phyloP scores from a whole-genome alignment of 2,329 filamentous ascomycete species.

The Ophiostoma sp. region DNA sequence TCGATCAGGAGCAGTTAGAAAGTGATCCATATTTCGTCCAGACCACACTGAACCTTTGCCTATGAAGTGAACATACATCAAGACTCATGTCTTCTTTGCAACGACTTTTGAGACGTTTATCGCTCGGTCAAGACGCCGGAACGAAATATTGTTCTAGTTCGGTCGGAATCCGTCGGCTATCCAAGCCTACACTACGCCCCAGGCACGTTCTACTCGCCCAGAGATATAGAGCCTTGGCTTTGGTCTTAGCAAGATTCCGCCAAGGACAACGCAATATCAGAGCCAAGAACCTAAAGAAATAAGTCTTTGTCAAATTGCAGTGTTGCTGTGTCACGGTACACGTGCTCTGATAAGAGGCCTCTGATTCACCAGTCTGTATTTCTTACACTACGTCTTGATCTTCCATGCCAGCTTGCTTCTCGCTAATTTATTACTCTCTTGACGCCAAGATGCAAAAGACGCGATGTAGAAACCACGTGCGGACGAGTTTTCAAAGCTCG shows the following conservation, averaged over 20 bases:
- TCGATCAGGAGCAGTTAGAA: not conserved
- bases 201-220: constrained; percentile 13
- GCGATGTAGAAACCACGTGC: constrained; percentile 2
- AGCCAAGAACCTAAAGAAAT: not conserved
- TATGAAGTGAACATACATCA: not conserved
- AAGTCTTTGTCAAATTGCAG: not conserved
- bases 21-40: not conserved
- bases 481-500: not conserved
- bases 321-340: not conserved
- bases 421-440: not conserved
- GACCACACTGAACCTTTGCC: not conserved
- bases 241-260: not conserved
- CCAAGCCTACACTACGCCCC: not conserved
- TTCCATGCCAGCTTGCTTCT: not conserved
- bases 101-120: not conserved
- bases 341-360: constrained; percentile 9
- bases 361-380: not conserved
- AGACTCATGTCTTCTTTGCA: not conserved
- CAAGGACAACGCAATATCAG: not conserved
- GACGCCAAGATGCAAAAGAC: not conserved
- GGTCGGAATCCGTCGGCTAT: not conserved
- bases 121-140: not conserved
- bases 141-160: not conserved
- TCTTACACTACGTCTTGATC: not conserved
- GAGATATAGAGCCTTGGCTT: constrained; percentile 10